Conservation (phyloP, 1,284 basidiomycete species). For the Fomitopsis betulina region DNA sequence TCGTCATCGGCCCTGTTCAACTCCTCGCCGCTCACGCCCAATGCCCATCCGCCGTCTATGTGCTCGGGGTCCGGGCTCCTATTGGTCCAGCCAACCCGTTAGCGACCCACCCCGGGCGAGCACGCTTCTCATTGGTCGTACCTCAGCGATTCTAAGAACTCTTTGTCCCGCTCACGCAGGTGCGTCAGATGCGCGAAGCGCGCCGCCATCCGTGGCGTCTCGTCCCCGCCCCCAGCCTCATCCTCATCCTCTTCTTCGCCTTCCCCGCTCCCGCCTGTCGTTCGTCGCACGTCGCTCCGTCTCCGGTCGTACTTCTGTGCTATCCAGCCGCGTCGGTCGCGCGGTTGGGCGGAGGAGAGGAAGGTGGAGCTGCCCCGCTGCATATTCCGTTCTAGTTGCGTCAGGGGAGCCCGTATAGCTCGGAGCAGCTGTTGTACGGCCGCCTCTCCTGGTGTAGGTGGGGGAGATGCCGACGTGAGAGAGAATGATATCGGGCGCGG, state of each 20-base stretch:
- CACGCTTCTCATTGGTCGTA: conserved; percentile 15
- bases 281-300: conserved; percentile 1
- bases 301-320: conserved; percentile 40
- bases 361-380: conserved; percentile 48
- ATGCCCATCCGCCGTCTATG: conserved; percentile 60
- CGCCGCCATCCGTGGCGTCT: conserved; percentile 45
- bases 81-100: neutral
- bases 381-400: conserved; percentile 21
- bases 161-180: conserved; percentile 41
- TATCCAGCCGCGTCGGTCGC: conserved; percentile 73
- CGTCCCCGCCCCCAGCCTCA: conserved; percentile 36
- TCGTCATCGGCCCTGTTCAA: conserved; percentile 23
- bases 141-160: conserved; percentile 55
- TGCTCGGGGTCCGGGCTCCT: conserved; percentile 47
- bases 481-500: conserved; percentile 49
- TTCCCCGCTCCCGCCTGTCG: conserved; percentile 2
- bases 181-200: conserved; percentile 19
- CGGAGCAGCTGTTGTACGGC: conserved; percentile 61
- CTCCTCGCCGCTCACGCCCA: conserved; percentile 55
- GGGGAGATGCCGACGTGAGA: conserved; percentile 46
- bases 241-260: conserved; percentile 14
- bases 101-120: no score
- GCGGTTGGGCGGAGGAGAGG: conserved; percentile 62
- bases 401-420: conserved; percentile 44
- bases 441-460: conserved; percentile 55